Conservation (phyloP, 2,329 filamentous ascomycete genomes). For the Pochonia chlamydosporia region DNA sequence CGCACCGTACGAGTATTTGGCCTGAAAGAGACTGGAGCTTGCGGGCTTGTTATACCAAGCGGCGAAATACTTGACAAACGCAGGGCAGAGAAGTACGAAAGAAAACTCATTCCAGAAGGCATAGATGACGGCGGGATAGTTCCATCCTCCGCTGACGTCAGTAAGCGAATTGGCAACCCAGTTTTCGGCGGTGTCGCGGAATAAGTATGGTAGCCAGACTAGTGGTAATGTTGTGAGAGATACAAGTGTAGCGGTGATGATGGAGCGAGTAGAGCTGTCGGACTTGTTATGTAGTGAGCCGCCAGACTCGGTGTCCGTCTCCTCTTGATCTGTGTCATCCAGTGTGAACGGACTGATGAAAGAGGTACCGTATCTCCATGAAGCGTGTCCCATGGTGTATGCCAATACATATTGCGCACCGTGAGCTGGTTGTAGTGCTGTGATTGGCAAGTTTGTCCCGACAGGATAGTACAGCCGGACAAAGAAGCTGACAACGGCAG, state of each 20-base stretch:
- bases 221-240: background rate
- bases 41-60: background rate
- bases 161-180: background rate
- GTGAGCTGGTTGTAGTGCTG: conserved; percentile 13
- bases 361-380: background rate
- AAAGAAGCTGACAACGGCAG: conserved; percentile 4
- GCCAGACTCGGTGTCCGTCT: too few species aligned
- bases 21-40: background rate
- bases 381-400: conserved; percentile 13
- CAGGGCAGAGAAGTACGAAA: conserved; percentile 10
- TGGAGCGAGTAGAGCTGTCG: too few species aligned
- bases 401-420: conserved; percentile 16
- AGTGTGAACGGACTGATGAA: conserved; percentile 2
- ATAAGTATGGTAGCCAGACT: background rate
- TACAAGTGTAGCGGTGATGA: background rate
- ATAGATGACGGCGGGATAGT: conserved; percentile 4
- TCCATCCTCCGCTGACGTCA: background rate
- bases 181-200: background rate
- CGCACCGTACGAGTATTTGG: background rate
- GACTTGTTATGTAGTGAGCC: too few species aligned
- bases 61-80: background rate
- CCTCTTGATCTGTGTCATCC: too few species aligned
- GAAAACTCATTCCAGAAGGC: conserved; percentile 16
- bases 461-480: conserved; percentile 14
- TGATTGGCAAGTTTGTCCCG: conserved; percentile 9